Conservation (phyloP, 208 protist species). For the Borovskyia barvae region DNA sequence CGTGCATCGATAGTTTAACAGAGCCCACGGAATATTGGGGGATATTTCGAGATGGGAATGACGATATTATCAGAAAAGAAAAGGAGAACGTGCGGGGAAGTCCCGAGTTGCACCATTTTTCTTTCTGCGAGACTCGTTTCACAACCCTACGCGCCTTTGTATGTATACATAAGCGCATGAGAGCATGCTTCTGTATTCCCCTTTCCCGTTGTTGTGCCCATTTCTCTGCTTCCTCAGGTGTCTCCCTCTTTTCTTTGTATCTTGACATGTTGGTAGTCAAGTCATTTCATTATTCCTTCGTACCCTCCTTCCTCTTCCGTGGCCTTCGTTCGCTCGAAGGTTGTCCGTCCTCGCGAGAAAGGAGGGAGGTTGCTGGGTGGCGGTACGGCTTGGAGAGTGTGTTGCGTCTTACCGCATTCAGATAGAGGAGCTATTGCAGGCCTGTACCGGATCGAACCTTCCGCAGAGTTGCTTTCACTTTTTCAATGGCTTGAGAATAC, state of each 20-base stretch:
- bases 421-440: too few species aligned
- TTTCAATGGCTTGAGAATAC: too few species aligned
- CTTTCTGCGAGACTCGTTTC: constrained; percentile 5
- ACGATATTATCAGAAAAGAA: too few species aligned
- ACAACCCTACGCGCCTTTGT: constrained; percentile 1
- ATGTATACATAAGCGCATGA: background rate
- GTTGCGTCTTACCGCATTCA: too few species aligned
- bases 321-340: background rate
- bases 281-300: constrained; percentile 6
- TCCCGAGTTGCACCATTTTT: background rate
- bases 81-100: background rate
- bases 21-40: too few species aligned
- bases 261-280: background rate
- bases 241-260: constrained; percentile 3
- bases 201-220: background rate
- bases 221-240: background rate
- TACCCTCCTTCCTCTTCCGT: background rate
- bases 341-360: background rate
- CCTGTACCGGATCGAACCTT: too few species aligned
- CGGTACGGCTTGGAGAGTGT: too few species aligned
- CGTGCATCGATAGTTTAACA: background rate
- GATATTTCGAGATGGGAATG: too few species aligned
- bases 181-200: background rate
- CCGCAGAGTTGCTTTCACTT: too few species aligned
- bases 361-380: too few species aligned